Percentiles rank a stretch among this genome's conserved stretches.
Evolutionary conservation across 1,284 basidiomycete species (phyloP).

Genomic region (Leccinum ponderosum): DNA sequence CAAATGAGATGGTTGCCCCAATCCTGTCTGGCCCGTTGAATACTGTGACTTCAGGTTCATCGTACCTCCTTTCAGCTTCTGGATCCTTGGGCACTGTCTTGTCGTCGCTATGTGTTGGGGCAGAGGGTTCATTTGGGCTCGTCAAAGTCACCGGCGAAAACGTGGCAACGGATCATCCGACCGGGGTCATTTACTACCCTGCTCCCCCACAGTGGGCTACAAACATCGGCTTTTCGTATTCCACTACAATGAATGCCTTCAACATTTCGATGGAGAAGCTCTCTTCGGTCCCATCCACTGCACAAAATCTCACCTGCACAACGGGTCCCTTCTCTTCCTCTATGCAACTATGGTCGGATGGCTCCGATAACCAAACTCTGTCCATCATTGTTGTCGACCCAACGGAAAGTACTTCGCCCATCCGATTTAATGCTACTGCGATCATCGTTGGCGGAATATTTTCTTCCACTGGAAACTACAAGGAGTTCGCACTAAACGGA

Average conservation of each 20-base stretch:
- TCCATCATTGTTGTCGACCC: conserved; percentile 5
- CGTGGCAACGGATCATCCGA: not conserved
- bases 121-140: conserved; percentile 1
- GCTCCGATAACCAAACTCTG: conserved; percentile 10
- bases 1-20: rapidly evolving
- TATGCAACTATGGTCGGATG: conserved; percentile 4
- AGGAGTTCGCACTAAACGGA: conserved; percentile 15
- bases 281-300: conserved; percentile 12
- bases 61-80: not conserved
- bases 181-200: conserved; percentile 17
- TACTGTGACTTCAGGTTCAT: conserved; percentile 1
- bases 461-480: conserved; percentile 6
- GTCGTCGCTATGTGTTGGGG: conserved; percentile 9
- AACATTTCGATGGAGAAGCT: conserved; percentile 17
- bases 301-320: conserved; percentile 11
- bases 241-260: conserved; percentile 16
- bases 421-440: conserved; percentile 12
- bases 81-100: conserved; percentile 4
- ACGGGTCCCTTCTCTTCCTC: not conserved
- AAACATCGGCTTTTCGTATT: conserved; percentile 4
- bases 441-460: conserved; percentile 13
- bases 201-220: not conserved
- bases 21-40: conserved; percentile 10
- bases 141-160: conserved; percentile 6
- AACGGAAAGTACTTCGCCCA: not conserved